These are phyloP conservation scores for Yamadazyma songkhlaensis DNA, from an alignment of 1,139 yeast species.

Conservation along the genomic window DNA sequence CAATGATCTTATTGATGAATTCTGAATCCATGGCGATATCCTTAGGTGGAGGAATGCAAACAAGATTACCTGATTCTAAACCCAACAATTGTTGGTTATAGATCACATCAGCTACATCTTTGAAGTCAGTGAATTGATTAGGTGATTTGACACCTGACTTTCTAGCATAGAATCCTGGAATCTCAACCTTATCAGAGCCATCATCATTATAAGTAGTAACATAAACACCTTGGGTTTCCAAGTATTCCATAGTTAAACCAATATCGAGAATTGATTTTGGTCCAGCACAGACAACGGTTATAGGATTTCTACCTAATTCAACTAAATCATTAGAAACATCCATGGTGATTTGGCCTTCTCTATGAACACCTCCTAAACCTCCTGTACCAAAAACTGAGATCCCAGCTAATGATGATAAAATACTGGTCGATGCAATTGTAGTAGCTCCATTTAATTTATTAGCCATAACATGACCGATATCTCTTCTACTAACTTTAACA, in stretches of 20 bases:
- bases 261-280: conserved; percentile 86
- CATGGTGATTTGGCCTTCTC: conserved; percentile 71
- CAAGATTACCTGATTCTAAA: conserved; percentile 64
- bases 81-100: conserved; percentile 51
- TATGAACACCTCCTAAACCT: conserved; percentile 90
- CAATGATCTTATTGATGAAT: conserved; percentile 55
- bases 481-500: conserved; percentile 76
- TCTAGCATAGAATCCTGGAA: conserved; percentile 85
- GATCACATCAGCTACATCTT: conserved; percentile 63
- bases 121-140: conserved; percentile 50
- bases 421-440: conserved; percentile 88
- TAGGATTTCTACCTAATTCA: conserved; percentile 79
- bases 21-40: conserved; percentile 56
- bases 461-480: conserved; percentile 73
- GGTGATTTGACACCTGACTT: conserved; percentile 77
- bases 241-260: conserved; percentile 75
- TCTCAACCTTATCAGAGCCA: conserved; percentile 22
- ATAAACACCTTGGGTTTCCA: conserved; percentile 83
- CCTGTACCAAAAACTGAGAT: conserved; percentile 90
- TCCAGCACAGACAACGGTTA: conserved; percentile 88
- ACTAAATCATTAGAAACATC: conserved; percentile 88
- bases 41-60: conserved; percentile 81
- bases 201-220: conserved; percentile 50
- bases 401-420: conserved; percentile 70
- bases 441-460: conserved; percentile 73